Conservation (phyloP, 2,329 filamentous ascomycete species). For the Apiospora arundinis region DNA sequence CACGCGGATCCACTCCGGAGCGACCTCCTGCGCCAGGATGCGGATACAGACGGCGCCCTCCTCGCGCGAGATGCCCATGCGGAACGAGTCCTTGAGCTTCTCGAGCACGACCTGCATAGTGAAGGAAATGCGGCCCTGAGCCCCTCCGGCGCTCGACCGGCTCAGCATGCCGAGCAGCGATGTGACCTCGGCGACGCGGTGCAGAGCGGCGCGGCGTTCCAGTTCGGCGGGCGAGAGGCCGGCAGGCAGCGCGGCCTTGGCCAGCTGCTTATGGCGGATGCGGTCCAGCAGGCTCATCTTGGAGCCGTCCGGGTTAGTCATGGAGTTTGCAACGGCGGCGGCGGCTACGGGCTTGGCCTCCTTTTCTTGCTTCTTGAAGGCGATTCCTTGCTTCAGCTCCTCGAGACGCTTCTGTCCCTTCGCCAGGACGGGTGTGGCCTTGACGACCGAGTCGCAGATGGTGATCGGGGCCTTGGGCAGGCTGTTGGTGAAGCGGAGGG, state of each 20-base stretch:
- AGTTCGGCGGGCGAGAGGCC: constrained; percentile 62
- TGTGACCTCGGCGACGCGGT: constrained; percentile 71
- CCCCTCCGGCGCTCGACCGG: constrained; percentile 55
- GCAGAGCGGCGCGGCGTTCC: constrained; percentile 67
- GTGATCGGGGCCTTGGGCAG: constrained; percentile 63
- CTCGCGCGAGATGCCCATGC: constrained; percentile 58
- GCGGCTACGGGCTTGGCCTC: constrained; percentile 43
- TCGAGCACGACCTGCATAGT: constrained; percentile 67
- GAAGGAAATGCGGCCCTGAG: constrained; percentile 63
- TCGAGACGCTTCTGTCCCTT: constrained; percentile 74
- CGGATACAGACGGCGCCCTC: constrained; percentile 58
- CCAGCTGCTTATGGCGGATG: constrained; percentile 72
- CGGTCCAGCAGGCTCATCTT: constrained; percentile 77
- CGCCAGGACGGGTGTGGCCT: constrained; percentile 62
- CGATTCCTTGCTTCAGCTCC: constrained; percentile 70
- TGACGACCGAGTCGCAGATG: constrained; percentile 56
- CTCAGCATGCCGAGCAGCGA: constrained; percentile 72
- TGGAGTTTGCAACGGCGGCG: constrained; percentile 36
- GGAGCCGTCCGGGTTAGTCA: constrained; percentile 50
- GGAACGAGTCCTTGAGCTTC: constrained; percentile 72
- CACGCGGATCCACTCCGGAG: constrained; percentile 62
- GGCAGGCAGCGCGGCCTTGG: constrained; percentile 50
- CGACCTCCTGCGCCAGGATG: constrained; percentile 59
- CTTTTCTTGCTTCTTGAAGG: constrained; percentile 56
- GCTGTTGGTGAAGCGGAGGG: constrained; percentile 57